Percentiles rank a stretch among this genome's conserved stretches.
Conservation (phyloP, 169 alveolate genomes). For the Theileria parva region DNA sequence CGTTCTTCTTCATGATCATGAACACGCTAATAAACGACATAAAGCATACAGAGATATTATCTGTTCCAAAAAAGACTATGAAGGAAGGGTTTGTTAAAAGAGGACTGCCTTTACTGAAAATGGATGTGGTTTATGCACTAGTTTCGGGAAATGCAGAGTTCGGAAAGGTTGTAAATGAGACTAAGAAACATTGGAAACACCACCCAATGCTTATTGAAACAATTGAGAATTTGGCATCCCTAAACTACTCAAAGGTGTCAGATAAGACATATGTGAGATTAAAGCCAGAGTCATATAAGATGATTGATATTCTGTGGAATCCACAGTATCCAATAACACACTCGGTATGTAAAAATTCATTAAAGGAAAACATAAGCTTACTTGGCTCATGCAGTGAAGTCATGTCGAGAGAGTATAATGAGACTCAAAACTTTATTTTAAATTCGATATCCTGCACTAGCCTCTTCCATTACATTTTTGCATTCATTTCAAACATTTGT, state of each 20-base stretch:
- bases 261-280: slow-evolving; percentile 57
- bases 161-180: slow-evolving; percentile 16
- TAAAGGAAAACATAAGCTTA: slow-evolving; percentile 24
- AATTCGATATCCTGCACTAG: not conserved
- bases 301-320: slow-evolving; percentile 48
- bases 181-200: slow-evolving; percentile 40
- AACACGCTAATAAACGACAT: slow-evolving; percentile 30
- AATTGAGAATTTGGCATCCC: slow-evolving; percentile 42
- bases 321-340: slow-evolving; percentile 20
- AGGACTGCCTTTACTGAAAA: slow-evolving; percentile 42
- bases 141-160: slow-evolving; percentile 40
- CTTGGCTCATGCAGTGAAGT: slow-evolving; percentile 4
- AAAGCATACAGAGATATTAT: slow-evolving; percentile 47
- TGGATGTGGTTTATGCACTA: slow-evolving; percentile 45
- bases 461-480: not conserved
- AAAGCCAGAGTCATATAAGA: slow-evolving; percentile 31
- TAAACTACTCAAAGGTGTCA: slow-evolving; percentile 44
- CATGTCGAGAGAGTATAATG: slow-evolving; percentile 21
- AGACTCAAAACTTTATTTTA: not conserved
- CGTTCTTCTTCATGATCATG: slow-evolving; percentile 33
- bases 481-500: not conserved
- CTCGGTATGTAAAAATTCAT: slow-evolving; percentile 6
- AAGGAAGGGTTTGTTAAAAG: slow-evolving; percentile 25
- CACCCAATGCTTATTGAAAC: slow-evolving; percentile 37
- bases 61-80: slow-evolving; percentile 28